Percentiles rank a stretch among this genome's conserved stretches.
These are phyloP conservation scores for Pneumocystis carinii DNA, from an alignment of 1,139 yeast species.

Conservation along the genomic window DNA sequence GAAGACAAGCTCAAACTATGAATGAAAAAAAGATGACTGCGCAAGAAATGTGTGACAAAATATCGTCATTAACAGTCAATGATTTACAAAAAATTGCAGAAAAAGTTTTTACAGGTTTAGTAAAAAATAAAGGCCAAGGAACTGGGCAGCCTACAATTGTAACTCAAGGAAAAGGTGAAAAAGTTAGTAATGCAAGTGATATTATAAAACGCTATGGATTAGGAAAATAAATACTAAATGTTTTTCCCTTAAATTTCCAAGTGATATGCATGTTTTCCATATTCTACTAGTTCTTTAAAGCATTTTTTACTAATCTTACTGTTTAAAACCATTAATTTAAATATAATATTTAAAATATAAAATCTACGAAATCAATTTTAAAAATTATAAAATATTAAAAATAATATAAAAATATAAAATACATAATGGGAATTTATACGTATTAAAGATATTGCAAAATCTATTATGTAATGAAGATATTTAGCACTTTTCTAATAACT, in stretches of 20 bases:
- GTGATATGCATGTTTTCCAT: background rate
- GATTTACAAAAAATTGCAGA: conserved; percentile 67
- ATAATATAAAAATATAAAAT: background rate
- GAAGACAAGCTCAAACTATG: conserved; percentile 72
- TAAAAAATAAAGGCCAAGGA: conserved; percentile 35
- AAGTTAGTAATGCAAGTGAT: conserved; percentile 68
- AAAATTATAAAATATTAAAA: background rate
- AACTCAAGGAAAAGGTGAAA: conserved; percentile 73
- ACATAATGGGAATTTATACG: background rate
- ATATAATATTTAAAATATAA: background rate
- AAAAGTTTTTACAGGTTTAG: conserved; percentile 56
- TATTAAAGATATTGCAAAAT: background rate
- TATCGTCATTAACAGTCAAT: conserved; percentile 46
- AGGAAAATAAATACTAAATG: conserved; percentile 27
- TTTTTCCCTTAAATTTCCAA: background rate
- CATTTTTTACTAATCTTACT: background rate
- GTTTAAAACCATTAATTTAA: background rate
- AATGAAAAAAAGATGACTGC: conserved; percentile 68
- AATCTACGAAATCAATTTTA: background rate
- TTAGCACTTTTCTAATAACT: background rate
- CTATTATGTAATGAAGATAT: background rate
- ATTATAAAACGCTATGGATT: conserved; percentile 59
- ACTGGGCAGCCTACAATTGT: conserved; percentile 66
- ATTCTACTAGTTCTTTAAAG: background rate
- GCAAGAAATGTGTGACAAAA: conserved; percentile 66